Evolutionary conservation across 83 land plant species (phyloP), one percentile per base, ranked within the genome.

Genomic region (Picea mariana): DNA sequence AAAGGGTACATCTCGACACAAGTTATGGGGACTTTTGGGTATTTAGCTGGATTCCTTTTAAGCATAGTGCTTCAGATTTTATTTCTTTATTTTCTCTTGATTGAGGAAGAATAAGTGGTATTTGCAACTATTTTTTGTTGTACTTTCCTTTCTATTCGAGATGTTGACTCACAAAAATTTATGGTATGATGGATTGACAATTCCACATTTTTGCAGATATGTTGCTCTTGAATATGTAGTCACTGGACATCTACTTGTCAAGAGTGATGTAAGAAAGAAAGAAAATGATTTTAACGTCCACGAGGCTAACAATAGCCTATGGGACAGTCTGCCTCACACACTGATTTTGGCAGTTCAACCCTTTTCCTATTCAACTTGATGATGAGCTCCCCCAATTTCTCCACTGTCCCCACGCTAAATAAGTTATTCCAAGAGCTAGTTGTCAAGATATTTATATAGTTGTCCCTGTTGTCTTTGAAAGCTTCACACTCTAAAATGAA

Each of bases 1-100:
- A 91, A 87, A 63, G 84, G 89, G 2, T 90, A 89, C 81, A 91
- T 93, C 23, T 93, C 95, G 9, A 93, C 95, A 21, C 77, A 90
- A 18, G 95, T 93, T 77, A 93, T 93, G 95, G 95, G 95, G 65
- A 93, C 95, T 60, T 31, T 93, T 93, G 95, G 95, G 95, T 93
- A 93, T 47, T 47, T 47, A 21, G 15, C 16, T 47, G 27, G 59
- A 75, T 75, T 75, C 59, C 49, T 49, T 47, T 47, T 12, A 75
- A 42, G 58, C 59, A n/a, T 2, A 47, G 11, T 75, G 68, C 49
- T 79, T 79, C 6, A 44, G 27, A 44, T 47, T 75, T 71, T 44
- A 38, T 38, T 40, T 71, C n/a, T 11, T 38, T 40, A 38, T 71
- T 71, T 68, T 34, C 73, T 1, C n/a, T 34, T 15, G 38, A 40